A percentile compares a stretch with the other conserved stretches of the same genome.
phyloP scores from a whole-genome alignment of 257 asterid genomes.

The Ocimum tenuiflorum region DNA sequence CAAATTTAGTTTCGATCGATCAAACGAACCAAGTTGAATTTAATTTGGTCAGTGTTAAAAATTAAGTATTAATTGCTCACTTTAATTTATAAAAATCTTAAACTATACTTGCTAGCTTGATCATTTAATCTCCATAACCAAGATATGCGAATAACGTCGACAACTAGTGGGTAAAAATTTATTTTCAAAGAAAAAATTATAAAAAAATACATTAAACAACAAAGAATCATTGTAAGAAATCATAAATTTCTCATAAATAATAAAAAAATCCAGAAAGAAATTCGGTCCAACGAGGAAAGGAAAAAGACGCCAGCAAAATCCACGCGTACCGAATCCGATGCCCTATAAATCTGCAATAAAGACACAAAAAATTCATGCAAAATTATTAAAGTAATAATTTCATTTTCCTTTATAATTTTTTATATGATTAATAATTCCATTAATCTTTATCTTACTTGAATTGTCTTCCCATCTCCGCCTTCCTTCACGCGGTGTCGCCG shows the following conservation, averaged over 20 bases:
- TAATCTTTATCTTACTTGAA: background rate
- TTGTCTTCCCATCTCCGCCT: slow-evolving; percentile 16
- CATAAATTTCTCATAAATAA: background rate
- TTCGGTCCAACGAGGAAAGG: no score
- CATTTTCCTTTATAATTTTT: background rate
- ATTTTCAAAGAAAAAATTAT: no score
- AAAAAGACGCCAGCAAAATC: background rate
- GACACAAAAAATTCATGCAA: background rate
- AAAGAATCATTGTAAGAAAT: background rate
- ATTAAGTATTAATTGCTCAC: no score
- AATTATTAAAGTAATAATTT: background rate
- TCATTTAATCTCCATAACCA: no score
- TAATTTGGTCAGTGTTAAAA: no score
- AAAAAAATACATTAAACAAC: no score
- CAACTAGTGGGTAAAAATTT: background rate
- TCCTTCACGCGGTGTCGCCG: slow-evolving; percentile 36
- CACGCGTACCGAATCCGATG: slow-evolving; percentile 28
- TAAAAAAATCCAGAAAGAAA: background rate
- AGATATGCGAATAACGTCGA: background rate
- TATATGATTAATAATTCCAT: background rate
- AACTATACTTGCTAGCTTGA: no score
- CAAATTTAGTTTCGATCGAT: no score
- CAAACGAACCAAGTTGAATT: no score
- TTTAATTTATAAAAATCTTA: no score
- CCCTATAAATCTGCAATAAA: background rate